Percentiles rank a stretch among this genome's conserved stretches.
phyloP scores from a whole-genome alignment of 2,329 filamentous ascomycete genomes.

The Fusarium begoniae region DNA sequence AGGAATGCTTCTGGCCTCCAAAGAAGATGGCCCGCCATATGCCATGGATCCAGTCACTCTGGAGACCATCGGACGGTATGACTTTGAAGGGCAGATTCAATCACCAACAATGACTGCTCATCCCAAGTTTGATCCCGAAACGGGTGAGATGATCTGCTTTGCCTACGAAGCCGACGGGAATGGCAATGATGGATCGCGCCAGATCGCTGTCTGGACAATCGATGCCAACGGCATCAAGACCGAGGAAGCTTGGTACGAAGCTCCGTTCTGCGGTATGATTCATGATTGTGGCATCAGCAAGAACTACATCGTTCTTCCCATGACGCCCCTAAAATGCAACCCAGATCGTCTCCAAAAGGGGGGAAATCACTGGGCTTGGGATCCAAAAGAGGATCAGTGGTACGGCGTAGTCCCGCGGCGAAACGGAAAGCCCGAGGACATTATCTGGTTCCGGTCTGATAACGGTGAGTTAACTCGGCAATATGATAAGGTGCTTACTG shows the following conservation, averaged over 20 bases:
- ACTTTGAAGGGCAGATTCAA: conserved; percentile 14
- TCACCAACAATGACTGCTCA: conserved; percentile 8
- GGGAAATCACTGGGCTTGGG: conserved; percentile 18
- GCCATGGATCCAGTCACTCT: conserved; percentile 16
- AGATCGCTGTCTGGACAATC: conserved; percentile 1
- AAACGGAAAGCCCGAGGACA: conserved; percentile 3
- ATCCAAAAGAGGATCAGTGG: background rate
- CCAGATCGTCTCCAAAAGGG: background rate
- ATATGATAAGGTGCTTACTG: background rate
- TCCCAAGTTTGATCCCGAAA: conserved; percentile 3
- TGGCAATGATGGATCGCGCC: background rate
- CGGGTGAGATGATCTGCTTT: conserved; percentile 1
- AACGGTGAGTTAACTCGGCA: background rate
- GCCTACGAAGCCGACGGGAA: conserved; percentile 7
- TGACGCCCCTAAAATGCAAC: conserved; percentile 6
- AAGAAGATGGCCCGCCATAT: conserved; percentile 10
- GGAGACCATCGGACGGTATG: background rate
- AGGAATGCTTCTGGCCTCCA: conserved; percentile 7
- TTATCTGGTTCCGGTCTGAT: conserved; percentile 4
- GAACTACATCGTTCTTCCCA: conserved; percentile 17
- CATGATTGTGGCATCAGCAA: conserved; percentile 14
- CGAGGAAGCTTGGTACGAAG: conserved; percentile 6
- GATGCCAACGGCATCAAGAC: background rate
- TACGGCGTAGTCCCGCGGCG: conserved; percentile 7
- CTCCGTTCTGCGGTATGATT: conserved; percentile 18